Evolutionary conservation across 2,329 filamentous ascomycete species (phyloP).

Genomic region (Periconia sp.): DNA sequence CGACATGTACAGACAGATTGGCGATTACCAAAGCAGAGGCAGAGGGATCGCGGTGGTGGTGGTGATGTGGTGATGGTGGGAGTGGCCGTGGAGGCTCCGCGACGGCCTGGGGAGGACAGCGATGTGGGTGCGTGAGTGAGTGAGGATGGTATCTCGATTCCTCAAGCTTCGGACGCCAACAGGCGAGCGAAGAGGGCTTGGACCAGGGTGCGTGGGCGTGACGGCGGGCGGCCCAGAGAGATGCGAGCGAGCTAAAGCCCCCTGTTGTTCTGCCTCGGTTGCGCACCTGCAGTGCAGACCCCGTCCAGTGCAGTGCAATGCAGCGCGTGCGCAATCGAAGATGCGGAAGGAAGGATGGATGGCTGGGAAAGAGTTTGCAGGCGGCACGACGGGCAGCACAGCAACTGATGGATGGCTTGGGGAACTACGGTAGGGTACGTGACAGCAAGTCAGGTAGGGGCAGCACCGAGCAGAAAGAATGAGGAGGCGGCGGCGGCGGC

Average conservation of each 20-base stretch:
- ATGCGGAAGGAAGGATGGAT: neutral
- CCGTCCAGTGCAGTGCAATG: neutral
- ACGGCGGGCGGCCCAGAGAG: slow-evolving; percentile 1
- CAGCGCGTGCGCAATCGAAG: neutral
- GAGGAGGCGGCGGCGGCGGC: neutral
- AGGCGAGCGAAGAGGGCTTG: slow-evolving; percentile 4
- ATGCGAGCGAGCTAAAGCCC: slow-evolving; percentile 6
- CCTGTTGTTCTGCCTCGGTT: slow-evolving; percentile 2
- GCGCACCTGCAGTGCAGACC: neutral
- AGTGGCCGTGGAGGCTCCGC: slow-evolving; percentile 13
- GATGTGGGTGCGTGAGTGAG: neutral
- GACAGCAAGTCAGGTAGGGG: too few relatives aligned
- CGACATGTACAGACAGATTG: slow-evolving; percentile 17
- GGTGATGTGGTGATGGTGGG: too few relatives aligned
- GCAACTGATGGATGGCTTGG: too few relatives aligned
- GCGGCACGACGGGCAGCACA: neutral
- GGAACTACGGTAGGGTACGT: too few relatives aligned
- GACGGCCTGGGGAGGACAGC: slow-evolving; percentile 5
- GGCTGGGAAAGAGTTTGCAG: neutral
- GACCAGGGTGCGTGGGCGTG: slow-evolving; percentile 3
- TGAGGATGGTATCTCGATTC: slow-evolving; percentile 2
- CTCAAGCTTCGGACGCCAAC: slow-evolving; percentile 10
- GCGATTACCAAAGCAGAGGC: neutral
- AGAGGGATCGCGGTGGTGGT: slow-evolving; percentile 9
- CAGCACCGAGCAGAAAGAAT: neutral